These are phyloP conservation scores for Dicorynia guianensis DNA, from an alignment of 306 rosid species.

Conservation along the genomic window DNA sequence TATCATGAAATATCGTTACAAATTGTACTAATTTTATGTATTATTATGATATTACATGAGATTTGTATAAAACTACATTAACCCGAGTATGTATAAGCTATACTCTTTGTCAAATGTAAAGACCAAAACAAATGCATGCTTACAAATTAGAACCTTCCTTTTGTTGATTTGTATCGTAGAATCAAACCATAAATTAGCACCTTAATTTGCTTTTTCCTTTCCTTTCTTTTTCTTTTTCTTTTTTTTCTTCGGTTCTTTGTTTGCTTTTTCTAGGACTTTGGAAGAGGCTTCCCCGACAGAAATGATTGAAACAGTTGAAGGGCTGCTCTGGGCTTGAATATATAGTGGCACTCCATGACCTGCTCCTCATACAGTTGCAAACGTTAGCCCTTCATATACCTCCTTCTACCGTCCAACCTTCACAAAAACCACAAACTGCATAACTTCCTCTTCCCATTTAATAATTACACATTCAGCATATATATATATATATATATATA, in stretches of 20 bases:
- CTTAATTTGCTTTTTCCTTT: background rate
- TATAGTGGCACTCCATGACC: constrained; percentile 97
- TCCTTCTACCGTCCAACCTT: constrained; percentile 99
- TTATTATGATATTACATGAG: too few relatives aligned
- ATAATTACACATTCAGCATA: background rate
- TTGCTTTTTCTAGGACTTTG: background rate
- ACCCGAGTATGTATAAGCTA: too few relatives aligned
- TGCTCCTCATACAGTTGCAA: constrained; percentile 98
- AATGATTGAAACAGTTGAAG: constrained; percentile 40
- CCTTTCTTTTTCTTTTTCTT: background rate
- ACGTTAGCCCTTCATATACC: constrained; percentile 88
- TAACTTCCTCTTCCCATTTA: too few relatives aligned
- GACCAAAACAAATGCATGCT: background rate
- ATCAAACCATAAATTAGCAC: constrained; percentile 10
- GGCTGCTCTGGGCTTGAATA: constrained; percentile 93
- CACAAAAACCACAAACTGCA: constrained; percentile 14
- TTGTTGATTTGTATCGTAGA: background rate
- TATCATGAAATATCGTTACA: too few relatives aligned
- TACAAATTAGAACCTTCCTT: background rate
- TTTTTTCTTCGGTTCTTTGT: background rate
- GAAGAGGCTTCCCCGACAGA: constrained; percentile 21
- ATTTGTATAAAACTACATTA: too few relatives aligned
- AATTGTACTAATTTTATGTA: too few relatives aligned
- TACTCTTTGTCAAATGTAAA: too few relatives aligned
- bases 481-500: too few relatives aligned